These are phyloP conservation scores for Debaryomyces coudertii DNA, from an alignment of 1,139 yeast genomes.

Conservation along the genomic window DNA sequence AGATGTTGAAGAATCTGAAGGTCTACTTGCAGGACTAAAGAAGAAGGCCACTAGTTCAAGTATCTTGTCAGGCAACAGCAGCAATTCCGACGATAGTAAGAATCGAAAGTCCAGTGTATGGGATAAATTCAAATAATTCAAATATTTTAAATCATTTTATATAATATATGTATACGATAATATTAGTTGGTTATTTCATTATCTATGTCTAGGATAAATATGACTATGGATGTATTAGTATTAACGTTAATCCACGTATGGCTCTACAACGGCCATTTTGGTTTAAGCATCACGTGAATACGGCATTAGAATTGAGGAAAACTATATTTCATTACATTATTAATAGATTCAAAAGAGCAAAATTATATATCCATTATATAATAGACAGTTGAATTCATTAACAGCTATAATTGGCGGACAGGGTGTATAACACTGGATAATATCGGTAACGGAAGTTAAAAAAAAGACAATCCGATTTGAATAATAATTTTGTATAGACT, in stretches of 20 bases:
- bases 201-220: background rate
- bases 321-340: background rate
- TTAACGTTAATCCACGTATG: background rate
- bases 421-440: background rate
- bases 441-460: background rate
- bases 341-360: background rate
- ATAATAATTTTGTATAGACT: background rate
- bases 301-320: background rate
- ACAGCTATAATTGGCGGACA: background rate
- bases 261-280: background rate
- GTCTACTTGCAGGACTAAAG: constrained; percentile 14
- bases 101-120: constrained; percentile 13
- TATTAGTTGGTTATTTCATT: background rate
- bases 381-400: background rate
- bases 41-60: constrained; percentile 8
- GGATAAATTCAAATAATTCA: constrained; percentile 11
- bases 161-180: background rate
- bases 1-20: constrained; percentile 13
- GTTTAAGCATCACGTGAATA: background rate
- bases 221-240: background rate
- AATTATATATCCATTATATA: background rate
- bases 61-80: constrained; percentile 7
- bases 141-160: background rate
- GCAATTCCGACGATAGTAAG: constrained; percentile 12
- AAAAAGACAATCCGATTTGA: background rate